phyloP scores from a whole-genome alignment of 176 grass and related monocot species.

The Oryza glumipatula region DNA sequence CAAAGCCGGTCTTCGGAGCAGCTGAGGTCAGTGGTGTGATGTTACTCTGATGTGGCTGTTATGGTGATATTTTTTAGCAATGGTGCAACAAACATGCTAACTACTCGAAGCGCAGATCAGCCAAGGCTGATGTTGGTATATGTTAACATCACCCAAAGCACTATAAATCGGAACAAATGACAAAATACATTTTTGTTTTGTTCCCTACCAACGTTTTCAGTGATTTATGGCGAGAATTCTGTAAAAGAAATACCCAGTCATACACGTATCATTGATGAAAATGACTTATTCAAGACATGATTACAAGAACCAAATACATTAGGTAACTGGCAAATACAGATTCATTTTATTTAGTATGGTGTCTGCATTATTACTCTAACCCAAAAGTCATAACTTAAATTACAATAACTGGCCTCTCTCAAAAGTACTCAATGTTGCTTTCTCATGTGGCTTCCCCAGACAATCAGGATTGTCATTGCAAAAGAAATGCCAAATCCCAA shows the following conservation, averaged over 20 bases:
- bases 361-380: not conserved
- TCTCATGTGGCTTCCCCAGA: not conserved
- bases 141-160: not conserved
- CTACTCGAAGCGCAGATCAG: not conserved
- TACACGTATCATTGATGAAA: too few species aligned
- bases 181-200: too few species aligned
- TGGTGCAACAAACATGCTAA: not conserved
- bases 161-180: not conserved
- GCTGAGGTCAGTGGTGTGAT: not conserved
- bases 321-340: too few species aligned
- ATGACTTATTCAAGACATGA: too few species aligned
- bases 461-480: not conserved
- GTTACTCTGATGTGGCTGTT: too few species aligned
- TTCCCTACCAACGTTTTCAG: too few species aligned
- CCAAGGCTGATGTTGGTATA: not conserved
- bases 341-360: not conserved
- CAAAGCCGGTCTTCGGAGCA: not conserved
- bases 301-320: too few species aligned
- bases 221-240: not conserved
- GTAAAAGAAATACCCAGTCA: too few species aligned
- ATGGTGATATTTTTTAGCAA: too few species aligned
- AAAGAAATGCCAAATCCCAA: constrained; percentile 1
- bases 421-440: not conserved
- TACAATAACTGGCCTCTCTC: not conserved
- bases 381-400: not conserved